Percentiles rank a stretch among this genome's conserved stretches.
These are phyloP conservation scores for Blastobotrys elegans DNA, from an alignment of 1,139 yeast genomes.

Conservation along the genomic window DNA sequence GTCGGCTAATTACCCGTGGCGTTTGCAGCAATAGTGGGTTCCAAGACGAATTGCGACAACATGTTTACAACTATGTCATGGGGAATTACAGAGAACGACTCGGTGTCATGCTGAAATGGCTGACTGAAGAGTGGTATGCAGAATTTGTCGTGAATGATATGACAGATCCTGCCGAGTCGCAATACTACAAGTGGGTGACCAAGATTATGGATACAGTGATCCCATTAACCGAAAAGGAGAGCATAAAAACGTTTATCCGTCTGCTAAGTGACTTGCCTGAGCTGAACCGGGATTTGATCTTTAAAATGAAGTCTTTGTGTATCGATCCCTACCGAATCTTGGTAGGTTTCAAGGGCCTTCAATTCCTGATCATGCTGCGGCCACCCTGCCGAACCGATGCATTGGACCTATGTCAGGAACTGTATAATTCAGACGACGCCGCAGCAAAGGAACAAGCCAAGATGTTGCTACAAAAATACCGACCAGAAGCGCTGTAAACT, in stretches of 20 bases:
- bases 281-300: conserved; percentile 55
- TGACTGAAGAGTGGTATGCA: conserved; percentile 92
- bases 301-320: conserved; percentile 67
- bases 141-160: conserved; percentile 41
- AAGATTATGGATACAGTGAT: conserved; percentile 72
- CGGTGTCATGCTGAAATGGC: conserved; percentile 84
- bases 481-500: conserved; percentile 23
- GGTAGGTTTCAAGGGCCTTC: conserved; percentile 72
- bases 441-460: conserved; percentile 54
- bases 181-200: conserved; percentile 54
- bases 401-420: conserved; percentile 55
- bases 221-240: conserved; percentile 76
- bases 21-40: conserved; percentile 30
- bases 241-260: conserved; percentile 74
- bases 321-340: conserved; percentile 78
- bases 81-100: conserved; percentile 68
- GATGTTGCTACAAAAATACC: conserved; percentile 48
- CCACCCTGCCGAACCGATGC: conserved; percentile 76
- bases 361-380: conserved; percentile 80
- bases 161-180: conserved; percentile 17
- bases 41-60: conserved; percentile 48
- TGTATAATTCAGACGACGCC: conserved; percentile 45
- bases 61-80: conserved; percentile 68
- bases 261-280: conserved; percentile 82
- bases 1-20: conserved; percentile 80